Conservation (phyloP, 805 yeast species). For the Candida andamanensis region DNA sequence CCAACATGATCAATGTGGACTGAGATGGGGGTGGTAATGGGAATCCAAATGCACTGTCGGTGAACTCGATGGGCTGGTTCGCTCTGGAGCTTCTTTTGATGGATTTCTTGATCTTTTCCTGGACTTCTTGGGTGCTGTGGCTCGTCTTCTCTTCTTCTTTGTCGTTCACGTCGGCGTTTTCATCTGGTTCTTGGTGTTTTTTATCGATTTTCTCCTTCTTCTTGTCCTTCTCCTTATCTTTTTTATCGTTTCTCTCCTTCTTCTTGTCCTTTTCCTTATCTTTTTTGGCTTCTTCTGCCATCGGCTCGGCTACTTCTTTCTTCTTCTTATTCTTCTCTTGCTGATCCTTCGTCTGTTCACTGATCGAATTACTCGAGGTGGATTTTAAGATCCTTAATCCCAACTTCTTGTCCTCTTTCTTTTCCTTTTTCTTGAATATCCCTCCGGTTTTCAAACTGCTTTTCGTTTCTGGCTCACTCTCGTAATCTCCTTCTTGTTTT, state of each 20-base stretch:
- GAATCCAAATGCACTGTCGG: constrained; percentile 84
- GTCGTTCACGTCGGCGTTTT: constrained; percentile 4
- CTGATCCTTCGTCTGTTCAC: constrained; percentile 7
- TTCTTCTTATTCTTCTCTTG: not conserved
- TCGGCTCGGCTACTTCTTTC: too few relatives aligned
- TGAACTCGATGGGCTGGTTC: constrained; percentile 43
- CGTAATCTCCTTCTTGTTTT: constrained; percentile 15
- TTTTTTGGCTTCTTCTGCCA: not conserved
- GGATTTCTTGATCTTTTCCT: constrained; percentile 39
- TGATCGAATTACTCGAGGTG: constrained; percentile 6
- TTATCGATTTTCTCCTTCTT: constrained; percentile 1
- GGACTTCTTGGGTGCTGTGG: constrained; percentile 35
- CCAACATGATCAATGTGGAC: constrained; percentile 75
- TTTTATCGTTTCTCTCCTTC: constrained; percentile 2
- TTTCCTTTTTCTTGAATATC: constrained; percentile 18
- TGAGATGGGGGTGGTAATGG: constrained; percentile 78
- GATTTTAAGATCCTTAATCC: constrained; percentile 11
- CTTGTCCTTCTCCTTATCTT: constrained; percentile 4
- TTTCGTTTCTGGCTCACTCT: constrained; percentile 15
- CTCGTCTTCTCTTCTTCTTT: constrained; percentile 18
- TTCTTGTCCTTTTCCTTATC: constrained; percentile 3
- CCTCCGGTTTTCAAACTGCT: constrained; percentile 5
- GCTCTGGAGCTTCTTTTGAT: constrained; percentile 38
- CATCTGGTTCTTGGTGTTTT: not conserved
- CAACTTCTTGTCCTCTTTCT: constrained; percentile 11